A percentile compares a stretch with the other conserved stretches of the same genome.
Evolutionary conservation across 768 basidiomycete species (phyloP).

Genomic region (Suillus sp.): DNA sequence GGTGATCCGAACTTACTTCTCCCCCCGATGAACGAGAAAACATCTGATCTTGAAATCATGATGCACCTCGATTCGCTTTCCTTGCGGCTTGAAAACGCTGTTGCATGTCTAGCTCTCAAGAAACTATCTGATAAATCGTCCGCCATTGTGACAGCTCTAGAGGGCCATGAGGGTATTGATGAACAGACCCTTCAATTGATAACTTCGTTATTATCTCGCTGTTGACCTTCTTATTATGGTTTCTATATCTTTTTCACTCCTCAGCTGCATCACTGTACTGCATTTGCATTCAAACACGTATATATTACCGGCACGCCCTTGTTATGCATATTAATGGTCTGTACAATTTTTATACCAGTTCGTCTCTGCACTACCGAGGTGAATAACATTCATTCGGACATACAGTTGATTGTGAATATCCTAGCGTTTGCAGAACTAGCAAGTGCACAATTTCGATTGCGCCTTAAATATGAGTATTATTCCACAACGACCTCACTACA

Average conservation of each 20-base stretch:
- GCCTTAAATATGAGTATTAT: conserved; percentile 45
- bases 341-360: conserved; percentile 8
- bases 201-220: conserved; percentile 35
- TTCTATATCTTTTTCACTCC: conserved; percentile 5
- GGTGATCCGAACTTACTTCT: conserved; percentile 66
- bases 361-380: not conserved
- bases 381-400: not conserved
- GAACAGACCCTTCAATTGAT: conserved; percentile 50
- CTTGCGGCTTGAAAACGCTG: conserved; percentile 75
- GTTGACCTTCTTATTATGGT: conserved; percentile 17
- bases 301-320: conserved; percentile 3
- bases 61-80: conserved; percentile 76
- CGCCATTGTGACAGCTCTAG: conserved; percentile 39
- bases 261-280: conserved; percentile 7
- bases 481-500: conserved; percentile 54
- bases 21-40: conserved; percentile 68
- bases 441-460: not conserved
- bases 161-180: conserved; percentile 43
- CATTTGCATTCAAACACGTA: conserved; percentile 8
- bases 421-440: not conserved
- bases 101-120: conserved; percentile 35
- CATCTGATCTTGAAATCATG: conserved; percentile 72
- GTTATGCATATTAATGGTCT: conserved; percentile 9
- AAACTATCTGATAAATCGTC: conserved; percentile 19
- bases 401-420: not conserved